Evolutionary conservation across 495 filamentous ascomycete species (phyloP), one percentile per base, ranked within the genome.

Genomic region (Staphylotrichum longicolle): DNA sequence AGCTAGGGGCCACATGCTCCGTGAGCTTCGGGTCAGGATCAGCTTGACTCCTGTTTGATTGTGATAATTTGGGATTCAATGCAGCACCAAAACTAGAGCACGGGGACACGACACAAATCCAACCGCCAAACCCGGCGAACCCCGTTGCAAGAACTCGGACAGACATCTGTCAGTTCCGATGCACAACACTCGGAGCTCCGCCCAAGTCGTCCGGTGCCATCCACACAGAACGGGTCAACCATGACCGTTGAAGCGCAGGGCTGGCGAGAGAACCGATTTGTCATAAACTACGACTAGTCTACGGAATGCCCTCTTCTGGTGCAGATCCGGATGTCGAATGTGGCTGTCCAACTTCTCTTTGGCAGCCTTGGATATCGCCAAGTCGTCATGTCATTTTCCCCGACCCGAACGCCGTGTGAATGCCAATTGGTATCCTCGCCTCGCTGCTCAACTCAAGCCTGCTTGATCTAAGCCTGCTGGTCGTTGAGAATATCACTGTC

Each of bases 401-500:
- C 68, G 65, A 68, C 60, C 78, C 73, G 68, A 79, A 80, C 76
- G 74, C 77, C 75, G 69, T 72, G 50, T 60, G 57, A 51, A 68
- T 70, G 65, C 67, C 62, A 61, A 62, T 54, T 39, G 48, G 55
- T 61, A 44, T 55, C 49, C 47, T 35, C 34, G 39, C 49, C 54
- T 57, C 35, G 46, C 54, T 40, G 35, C 50, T 27, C 20, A 27
- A 27, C 20, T 27, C 20, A 27, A 27, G 20, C 53, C 49, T 39
- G 37, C 33, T 57, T 50, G 51, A 68, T 60, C 71, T 87, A 89
- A 68, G 82, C 77, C 67, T 83, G 76, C 72, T 82, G 80, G 70
- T 88, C 84, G 79, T 77, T 84, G 68, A 98, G 83, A 77, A 98
- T 97, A 80, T 98, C 93, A 58, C 90, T 94, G 86, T 98, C 94